Evolutionary conservation across 1,284 basidiomycete species (phyloP).

Genomic region (Ustilago hordei): DNA sequence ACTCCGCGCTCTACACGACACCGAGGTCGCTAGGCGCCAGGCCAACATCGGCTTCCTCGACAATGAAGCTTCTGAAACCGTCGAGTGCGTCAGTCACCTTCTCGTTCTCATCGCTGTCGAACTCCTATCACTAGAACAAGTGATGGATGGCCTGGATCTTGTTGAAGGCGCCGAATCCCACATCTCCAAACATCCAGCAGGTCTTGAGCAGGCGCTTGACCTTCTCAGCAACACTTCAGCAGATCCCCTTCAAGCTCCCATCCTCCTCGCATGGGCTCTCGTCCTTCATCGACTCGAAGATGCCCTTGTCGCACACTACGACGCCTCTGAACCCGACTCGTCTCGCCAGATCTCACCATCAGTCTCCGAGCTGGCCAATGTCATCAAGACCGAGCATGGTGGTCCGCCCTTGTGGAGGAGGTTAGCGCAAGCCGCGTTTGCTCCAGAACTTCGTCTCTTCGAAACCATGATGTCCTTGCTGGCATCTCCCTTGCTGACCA

Average conservation of each 20-base stretch:
- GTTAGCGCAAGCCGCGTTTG: conserved; percentile 68
- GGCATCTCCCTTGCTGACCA: conserved; percentile 64
- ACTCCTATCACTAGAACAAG: conserved; percentile 81
- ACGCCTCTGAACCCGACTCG: conserved; percentile 49
- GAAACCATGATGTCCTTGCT: conserved; percentile 60
- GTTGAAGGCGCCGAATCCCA: conserved; percentile 14
- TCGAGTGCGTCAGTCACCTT: conserved; percentile 78
- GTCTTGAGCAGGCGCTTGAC: conserved; percentile 72
- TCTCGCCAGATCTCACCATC: conserved; percentile 36
- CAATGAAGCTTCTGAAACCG: conserved; percentile 77
- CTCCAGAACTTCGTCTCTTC: conserved; percentile 65
- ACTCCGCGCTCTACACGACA: conserved; percentile 77
- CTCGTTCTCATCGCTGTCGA: conserved; percentile 84
- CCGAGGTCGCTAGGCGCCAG: conserved; percentile 78
- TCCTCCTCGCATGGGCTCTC: conserved; percentile 82
- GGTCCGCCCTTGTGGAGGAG: conserved; percentile 68
- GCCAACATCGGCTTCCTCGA: conserved; percentile 76
- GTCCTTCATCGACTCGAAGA: conserved; percentile 73
- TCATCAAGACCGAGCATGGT: conserved; percentile 50
- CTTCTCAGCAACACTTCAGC: conserved; percentile 73
- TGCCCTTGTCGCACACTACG: conserved; percentile 45
- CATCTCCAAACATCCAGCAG: conserved; percentile 31
- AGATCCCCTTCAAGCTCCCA: conserved; percentile 76
- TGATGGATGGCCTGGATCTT: conserved; percentile 72
- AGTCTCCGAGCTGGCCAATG: conserved; percentile 30